A percentile compares a stretch with the other conserved stretches of the same genome.
Conservation (phyloP, 2,329 filamentous ascomycete genomes). For the Alternaria brassicicola region DNA sequence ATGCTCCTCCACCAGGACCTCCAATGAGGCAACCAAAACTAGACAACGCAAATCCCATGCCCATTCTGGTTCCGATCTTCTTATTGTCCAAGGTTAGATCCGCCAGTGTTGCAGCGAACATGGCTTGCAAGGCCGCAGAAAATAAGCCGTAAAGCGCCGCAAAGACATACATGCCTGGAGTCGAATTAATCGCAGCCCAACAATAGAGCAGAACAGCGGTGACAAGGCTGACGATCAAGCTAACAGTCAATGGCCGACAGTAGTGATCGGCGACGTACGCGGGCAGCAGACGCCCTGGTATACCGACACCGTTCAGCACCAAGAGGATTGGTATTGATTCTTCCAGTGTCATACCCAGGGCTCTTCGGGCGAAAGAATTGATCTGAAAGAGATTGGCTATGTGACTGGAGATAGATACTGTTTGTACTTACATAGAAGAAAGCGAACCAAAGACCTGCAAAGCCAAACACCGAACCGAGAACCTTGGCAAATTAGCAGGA, state of each 20-base stretch:
- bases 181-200: constrained; percentile 51
- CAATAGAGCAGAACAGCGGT: constrained; percentile 53
- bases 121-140: constrained; percentile 53
- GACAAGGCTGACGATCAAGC: constrained; percentile 46
- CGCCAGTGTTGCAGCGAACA: constrained; percentile 53
- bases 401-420: neutral
- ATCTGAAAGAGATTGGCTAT: constrained; percentile 6
- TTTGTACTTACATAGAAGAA: constrained; percentile 46
- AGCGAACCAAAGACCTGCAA: constrained; percentile 46
- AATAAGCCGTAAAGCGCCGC: constrained; percentile 57
- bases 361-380: constrained; percentile 56
- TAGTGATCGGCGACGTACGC: constrained; percentile 52
- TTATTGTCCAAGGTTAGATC: constrained; percentile 52
- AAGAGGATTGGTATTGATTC: constrained; percentile 53
- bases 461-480: constrained; percentile 36
- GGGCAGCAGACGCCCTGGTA: constrained; percentile 58
- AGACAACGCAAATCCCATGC: constrained; percentile 47
- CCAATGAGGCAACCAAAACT: constrained; percentile 38
- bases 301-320: constrained; percentile 53
- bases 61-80: constrained; percentile 54
- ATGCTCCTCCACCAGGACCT: constrained; percentile 35
- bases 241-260: constrained; percentile 52
- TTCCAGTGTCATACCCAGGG: constrained; percentile 52
- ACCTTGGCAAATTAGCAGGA: constrained; percentile 42
- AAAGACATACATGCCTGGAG: constrained; percentile 51